Base-by-base conservation (phyloP, 164 flowering plant genomes). In the Annona squamosa region DNA sequence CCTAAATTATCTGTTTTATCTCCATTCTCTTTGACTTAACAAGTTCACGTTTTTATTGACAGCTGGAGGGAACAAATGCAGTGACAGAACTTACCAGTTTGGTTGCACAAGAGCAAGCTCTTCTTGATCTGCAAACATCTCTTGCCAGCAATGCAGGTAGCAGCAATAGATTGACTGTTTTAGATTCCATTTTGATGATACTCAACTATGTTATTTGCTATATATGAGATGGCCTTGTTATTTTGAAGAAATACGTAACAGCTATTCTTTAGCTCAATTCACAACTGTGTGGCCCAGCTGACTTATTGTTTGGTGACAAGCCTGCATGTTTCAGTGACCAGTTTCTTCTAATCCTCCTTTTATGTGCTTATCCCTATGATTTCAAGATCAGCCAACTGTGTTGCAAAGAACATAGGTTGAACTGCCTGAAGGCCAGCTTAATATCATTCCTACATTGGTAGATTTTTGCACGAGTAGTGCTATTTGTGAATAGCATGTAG, bases 101-200 rank as follows among this genome's bases (percentile, higher is more conserved):
- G 66, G 82, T 83, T 67, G 79, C 80, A 64, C 83, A 79, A 57
- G 99, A 90, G 85, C 84, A 73, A 18, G 83, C 78, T 75, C 76
- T 84, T 77, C 88, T 94, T 4, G 72, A 77, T 65, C 83, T 87
- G 93, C 89, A 85, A 72, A 81, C 84, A 87, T 77, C 82, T 91
- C 3, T 77, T 89, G 48, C 83, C 88, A 70, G 89, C 87, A 68
- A 71, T 89, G 85, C 95, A 94, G 93, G 98, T 91, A 81, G 80
- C n/a, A 48, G 18, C 68, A 37, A 44, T 46, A 13, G 48, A 42
- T 1, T 13, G 68, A 2, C 42, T 64, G 12, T 66, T 52, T 52
- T 52, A 52, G 59, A 16, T 52, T 52, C 59, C 59, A 10, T 7
- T 52, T 10, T 10, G 59, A 52, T 1, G 59, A 52, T 26, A 16